A percentile compares a stretch with the other conserved stretches of the same genome.
phyloP scores from a whole-genome alignment of 805 yeast species.

The Metschnikowia aberdeeniae region DNA sequence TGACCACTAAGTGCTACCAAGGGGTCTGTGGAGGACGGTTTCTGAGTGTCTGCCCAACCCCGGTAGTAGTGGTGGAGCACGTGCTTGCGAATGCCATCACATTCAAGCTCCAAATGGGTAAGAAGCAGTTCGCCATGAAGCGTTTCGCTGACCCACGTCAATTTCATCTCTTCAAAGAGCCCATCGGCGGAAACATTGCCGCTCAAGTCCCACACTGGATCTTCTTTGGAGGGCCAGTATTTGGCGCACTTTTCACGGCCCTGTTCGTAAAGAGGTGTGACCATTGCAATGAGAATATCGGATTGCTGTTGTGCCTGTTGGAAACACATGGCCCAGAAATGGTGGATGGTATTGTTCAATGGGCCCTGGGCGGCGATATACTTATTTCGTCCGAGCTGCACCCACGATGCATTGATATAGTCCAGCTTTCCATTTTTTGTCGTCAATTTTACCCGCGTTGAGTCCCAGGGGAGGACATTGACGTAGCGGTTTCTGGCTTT shows the following conservation, averaged over 20 bases:
- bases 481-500: constrained; percentile 47
- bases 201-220: constrained; percentile 19
- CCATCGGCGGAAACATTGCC: constrained; percentile 18
- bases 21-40: constrained; percentile 14
- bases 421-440: constrained; percentile 18
- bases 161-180: constrained; percentile 16
- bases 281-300: constrained; percentile 33
- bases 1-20: constrained; percentile 12
- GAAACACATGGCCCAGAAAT: constrained; percentile 67
- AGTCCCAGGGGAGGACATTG: constrained; percentile 65
- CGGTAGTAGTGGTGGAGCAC: constrained; percentile 16
- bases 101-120: constrained; percentile 24
- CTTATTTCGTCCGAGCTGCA: constrained; percentile 16
- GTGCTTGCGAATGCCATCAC: constrained; percentile 17
- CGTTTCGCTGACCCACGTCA: constrained; percentile 18
- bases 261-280: constrained; percentile 26
- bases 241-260: constrained; percentile 14
- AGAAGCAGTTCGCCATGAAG: constrained; percentile 21
- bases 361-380: constrained; percentile 95
- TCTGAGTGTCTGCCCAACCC: constrained; percentile 17
- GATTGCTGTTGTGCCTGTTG: constrained; percentile 29
- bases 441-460: constrained; percentile 45
- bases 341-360: constrained; percentile 62
- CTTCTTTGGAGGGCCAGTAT: constrained; percentile 24
- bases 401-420: constrained; percentile 40